phyloP scores from a whole-genome alignment of 2,329 filamentous ascomycete species.

The Sarocladium strictum region DNA sequence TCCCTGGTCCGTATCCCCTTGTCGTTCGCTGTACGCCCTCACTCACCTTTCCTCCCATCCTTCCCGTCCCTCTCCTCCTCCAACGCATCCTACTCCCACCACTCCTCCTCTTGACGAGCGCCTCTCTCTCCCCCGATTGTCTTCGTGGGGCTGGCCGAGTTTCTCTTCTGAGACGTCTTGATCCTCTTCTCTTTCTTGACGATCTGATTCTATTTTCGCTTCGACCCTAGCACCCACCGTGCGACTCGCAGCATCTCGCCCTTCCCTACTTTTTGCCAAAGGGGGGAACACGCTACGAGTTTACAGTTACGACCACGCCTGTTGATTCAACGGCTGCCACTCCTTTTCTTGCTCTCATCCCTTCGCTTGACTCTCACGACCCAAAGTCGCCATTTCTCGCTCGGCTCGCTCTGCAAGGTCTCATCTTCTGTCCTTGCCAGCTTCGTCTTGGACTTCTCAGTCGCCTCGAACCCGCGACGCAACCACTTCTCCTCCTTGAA shows the following conservation, averaged over 20 bases:
- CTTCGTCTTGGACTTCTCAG: too few species aligned
- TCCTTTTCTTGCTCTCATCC: constrained; percentile 1
- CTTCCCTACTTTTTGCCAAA: background rate
- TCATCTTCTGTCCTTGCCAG: background rate
- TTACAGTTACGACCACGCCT: constrained; percentile 2
- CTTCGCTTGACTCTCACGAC: constrained; percentile 1
- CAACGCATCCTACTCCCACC: background rate
- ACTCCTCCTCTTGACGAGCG: background rate
- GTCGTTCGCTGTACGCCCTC: background rate
- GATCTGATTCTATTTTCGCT: background rate
- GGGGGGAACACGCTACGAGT: constrained; percentile 7
- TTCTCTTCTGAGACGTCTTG: background rate
- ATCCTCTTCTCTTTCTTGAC: background rate
- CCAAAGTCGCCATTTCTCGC: background rate
- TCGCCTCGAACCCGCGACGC: background rate
- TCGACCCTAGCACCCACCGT: background rate
- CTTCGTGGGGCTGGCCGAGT: background rate
- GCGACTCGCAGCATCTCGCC: background rate
- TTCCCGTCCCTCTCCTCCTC: background rate
- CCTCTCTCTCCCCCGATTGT: constrained; percentile 4
- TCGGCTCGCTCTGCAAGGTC: background rate
- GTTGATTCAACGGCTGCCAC: constrained; percentile 6
- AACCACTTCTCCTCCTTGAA: background rate
- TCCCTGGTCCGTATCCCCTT: background rate
- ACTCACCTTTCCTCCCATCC: background rate